Evolutionary conservation across 2,329 filamentous ascomycete genomes (phyloP).

Genomic region (Beauveria sp.): DNA sequence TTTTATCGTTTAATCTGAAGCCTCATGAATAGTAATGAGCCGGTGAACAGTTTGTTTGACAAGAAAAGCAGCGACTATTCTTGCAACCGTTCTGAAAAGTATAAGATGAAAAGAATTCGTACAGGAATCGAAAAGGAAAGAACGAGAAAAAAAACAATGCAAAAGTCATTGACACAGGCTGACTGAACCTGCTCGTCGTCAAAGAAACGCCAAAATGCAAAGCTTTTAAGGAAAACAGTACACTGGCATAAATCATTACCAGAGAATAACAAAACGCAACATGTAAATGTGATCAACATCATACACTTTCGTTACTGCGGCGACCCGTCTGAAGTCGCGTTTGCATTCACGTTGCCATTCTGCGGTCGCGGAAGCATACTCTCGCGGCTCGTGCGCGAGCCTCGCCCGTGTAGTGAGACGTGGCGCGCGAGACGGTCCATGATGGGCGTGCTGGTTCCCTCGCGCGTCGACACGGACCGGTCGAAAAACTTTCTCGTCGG

Average conservation of each 20-base stretch:
- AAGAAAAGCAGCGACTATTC: neutral
- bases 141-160: neutral
- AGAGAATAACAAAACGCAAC: neutral
- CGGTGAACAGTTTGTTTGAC: neutral
- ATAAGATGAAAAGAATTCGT: neutral
- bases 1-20: slow-evolving; percentile 6
- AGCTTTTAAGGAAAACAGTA: neutral
- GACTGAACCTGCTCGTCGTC: slow-evolving; percentile 3
- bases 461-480: slow-evolving; percentile 7
- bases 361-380: slow-evolving; percentile 44
- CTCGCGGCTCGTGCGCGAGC: slow-evolving; percentile 31
- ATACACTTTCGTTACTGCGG: neutral
- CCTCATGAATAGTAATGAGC: neutral
- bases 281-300: neutral
- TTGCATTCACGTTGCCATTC: neutral
- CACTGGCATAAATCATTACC: neutral
- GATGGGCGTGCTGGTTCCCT: slow-evolving; percentile 11
- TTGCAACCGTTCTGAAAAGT: neutral
- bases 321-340: neutral
- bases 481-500: slow-evolving; percentile 8
- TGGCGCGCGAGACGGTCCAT: slow-evolving; percentile 30
- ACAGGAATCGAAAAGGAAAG: slow-evolving; percentile 4
- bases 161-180: neutral
- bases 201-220: neutral
- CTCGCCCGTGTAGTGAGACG: slow-evolving; percentile 21